phyloP scores from a whole-genome alignment of 1,284 basidiomycete species.

The Hymenochaete sp. region DNA sequence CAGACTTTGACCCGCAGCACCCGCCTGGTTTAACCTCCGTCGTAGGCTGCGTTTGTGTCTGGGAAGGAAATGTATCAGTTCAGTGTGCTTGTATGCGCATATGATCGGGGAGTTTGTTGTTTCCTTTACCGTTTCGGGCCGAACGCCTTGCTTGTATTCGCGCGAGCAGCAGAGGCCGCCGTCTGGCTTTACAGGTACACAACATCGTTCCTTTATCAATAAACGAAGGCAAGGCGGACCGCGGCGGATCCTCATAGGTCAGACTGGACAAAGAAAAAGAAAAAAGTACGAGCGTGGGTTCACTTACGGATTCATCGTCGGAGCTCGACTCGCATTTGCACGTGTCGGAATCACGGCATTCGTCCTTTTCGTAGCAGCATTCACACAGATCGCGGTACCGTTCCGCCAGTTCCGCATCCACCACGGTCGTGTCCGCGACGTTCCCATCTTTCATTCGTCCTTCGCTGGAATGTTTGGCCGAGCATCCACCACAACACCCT shows the following conservation, averaged over 20 bases:
- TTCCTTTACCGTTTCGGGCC: no score
- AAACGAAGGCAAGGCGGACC: not conserved
- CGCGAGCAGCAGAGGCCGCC: constrained; percentile 14
- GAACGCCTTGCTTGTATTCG: constrained; percentile 5
- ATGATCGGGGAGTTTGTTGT: no score
- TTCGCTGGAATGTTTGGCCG: constrained; percentile 2
- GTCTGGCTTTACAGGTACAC: constrained; percentile 10
- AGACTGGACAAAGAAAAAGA: no score
- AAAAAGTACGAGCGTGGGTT: not conserved
- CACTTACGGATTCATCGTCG: constrained; percentile 8
- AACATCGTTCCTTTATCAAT: constrained; percentile 8
- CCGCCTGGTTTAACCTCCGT: no score
- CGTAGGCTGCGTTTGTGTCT: no score
- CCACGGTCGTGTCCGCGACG: not conserved
- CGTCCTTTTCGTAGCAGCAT: constrained; percentile 24
- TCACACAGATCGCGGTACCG: constrained; percentile 25
- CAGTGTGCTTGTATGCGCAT: no score
- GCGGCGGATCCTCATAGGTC: not conserved
- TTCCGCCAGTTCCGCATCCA: constrained; percentile 19
- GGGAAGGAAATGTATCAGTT: no score
- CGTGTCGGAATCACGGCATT: constrained; percentile 9
- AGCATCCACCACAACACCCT: constrained; percentile 28
- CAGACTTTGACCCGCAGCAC: no score
- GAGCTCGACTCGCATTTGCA: constrained; percentile 13
- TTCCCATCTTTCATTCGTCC: not conserved